These are phyloP conservation scores for Trichoderma reesei DNA, from an alignment of 495 filamentous ascomycete genomes.

Conservation along the genomic window DNA sequence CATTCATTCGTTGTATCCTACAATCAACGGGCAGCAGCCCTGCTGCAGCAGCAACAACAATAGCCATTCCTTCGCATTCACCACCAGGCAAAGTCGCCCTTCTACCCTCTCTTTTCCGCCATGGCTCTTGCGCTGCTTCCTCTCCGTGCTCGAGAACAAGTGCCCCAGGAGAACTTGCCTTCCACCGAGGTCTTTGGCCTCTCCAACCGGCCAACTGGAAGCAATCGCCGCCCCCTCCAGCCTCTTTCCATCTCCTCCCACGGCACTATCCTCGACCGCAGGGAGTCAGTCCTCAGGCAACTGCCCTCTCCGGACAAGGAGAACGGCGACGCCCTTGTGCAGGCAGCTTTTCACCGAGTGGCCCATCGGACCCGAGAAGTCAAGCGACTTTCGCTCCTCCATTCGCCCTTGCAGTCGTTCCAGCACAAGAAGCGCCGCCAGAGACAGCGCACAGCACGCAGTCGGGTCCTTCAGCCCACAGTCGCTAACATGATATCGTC, in stretches of 20 bases:
- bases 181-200: background rate
- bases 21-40: background rate
- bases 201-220: background rate
- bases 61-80: background rate
- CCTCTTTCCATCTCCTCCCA: background rate
- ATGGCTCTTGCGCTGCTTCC: background rate
- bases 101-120: background rate
- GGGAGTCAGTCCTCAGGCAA: background rate
- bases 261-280: background rate
- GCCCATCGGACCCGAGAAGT: background rate
- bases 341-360: background rate
- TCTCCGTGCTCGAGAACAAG: background rate
- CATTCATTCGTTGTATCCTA: background rate
- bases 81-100: background rate
- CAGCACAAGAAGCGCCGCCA: background rate
- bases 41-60: background rate
- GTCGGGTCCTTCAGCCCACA: background rate
- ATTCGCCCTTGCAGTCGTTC: background rate
- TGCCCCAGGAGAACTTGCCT: background rate
- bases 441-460: background rate
- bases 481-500: background rate
- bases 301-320: conserved; percentile 6
- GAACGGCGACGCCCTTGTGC: background rate
- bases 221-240: conserved; percentile 4
- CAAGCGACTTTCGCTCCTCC: background rate